Evolutionary conservation across 2,329 filamentous ascomycete species (phyloP), one percentile per base, ranked within the genome.

Genomic region (Tolypocladium endophyticum): DNA sequence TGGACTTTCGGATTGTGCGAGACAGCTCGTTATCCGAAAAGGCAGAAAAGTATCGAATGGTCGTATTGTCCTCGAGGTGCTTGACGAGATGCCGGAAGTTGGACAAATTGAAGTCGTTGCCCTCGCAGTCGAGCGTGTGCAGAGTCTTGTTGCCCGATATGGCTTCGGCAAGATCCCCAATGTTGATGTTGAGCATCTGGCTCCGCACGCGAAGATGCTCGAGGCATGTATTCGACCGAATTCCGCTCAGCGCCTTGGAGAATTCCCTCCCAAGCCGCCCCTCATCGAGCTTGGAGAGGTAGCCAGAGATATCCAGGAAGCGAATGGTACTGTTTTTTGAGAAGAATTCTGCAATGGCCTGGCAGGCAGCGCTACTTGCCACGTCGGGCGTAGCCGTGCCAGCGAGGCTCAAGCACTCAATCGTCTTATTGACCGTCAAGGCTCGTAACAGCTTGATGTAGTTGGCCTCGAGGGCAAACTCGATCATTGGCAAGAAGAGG

Each of bases 241-340:
- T 72, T 28, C 79, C 79, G 25, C 72, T 72, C 33, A 85, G 70
- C 0, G 81, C 76, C 41, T 74, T 77, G 0, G 79, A 81, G 61
- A 84, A 80, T 11, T 80, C 79, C 60, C 74, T 77, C 20, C 81
- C 81, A 12, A 85, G 74, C 61, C 82, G 79, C 0, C 80, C 79
- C 62, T 85, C 82, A 63, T 85, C 82, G 8, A 85, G 71, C 67
- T 82, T 84, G 53, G 81, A 79, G 55, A 78, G 79, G 65, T 79
- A 84, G 2, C 82, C 82, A 0, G 82, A 84, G 9, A 84, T 70
- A 63, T 85, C 81, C 2, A 85, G 74, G 60, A 75, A 82, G n/a
- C 74, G 77, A 53, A 84, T 70, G 0, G 77, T 79, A 9, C 71
- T 68, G 67, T 84, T 85, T 33, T 72, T 71, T n/a, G 75, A 72